A percentile compares a stretch with the other conserved stretches of the same genome.
Conservation (phyloP, 2,329 filamentous ascomycete genomes). For the Pyrenochaeta sp. region DNA sequence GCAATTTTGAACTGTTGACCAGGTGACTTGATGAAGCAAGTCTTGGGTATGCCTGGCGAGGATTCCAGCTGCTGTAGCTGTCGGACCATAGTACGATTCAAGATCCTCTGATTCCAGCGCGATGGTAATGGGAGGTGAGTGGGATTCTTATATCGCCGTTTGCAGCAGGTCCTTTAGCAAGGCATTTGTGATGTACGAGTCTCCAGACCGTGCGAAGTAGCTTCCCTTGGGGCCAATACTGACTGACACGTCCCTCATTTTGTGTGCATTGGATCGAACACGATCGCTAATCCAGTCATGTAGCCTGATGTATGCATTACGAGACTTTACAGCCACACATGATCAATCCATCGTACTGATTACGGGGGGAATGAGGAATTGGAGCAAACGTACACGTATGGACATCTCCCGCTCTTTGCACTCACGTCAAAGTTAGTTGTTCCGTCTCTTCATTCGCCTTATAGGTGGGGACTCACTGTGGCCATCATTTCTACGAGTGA, state of each 20-base stretch:
- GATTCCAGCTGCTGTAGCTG: slow-evolving; percentile 7
- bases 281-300: no score
- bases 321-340: no score
- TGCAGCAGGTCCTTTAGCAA: slow-evolving; percentile 10
- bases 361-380: no score
- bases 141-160: slow-evolving; percentile 3
- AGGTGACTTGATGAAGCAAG: not conserved
- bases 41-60: slow-evolving; percentile 1
- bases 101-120: slow-evolving; percentile 12
- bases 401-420: no score
- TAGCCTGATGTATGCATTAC: no score
- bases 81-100: slow-evolving; percentile 15
- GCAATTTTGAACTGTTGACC: not conserved
- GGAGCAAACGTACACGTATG: no score
- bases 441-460: no score
- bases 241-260: slow-evolving; percentile 3
- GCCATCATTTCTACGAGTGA: no score
- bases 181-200: slow-evolving; percentile 5
- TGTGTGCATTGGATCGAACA: no score
- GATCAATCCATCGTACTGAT: no score
- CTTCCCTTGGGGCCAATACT: slow-evolving; percentile 19
- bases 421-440: no score
- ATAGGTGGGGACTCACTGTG: no score
- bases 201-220: slow-evolving; percentile 16
- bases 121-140: slow-evolving; percentile 1